Evolutionary conservation across 805 yeast species (phyloP), one percentile per base, ranked within the genome.

Genomic region (Kodamaea nitidulidarum): DNA sequence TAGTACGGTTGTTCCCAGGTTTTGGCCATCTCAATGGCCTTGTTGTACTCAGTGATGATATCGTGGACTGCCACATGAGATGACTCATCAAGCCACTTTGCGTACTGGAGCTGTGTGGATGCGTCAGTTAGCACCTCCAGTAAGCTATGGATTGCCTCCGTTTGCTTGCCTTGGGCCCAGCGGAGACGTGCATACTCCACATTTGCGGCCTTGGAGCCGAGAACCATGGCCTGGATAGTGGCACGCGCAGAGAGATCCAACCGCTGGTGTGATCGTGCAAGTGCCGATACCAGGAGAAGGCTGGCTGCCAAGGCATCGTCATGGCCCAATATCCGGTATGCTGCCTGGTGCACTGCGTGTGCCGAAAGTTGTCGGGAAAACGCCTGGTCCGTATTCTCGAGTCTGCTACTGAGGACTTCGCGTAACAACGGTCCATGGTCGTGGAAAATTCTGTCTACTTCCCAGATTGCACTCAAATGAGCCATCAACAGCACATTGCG

Each of bases 101-200:
- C 86, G 54, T 86, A 86, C 42, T 81, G 81, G 35, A 90, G 62
- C 38, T 85, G 84, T n/a, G 79, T 75, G 10, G 15, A 32, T 24
- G 49, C 46, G 6, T 54, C 55, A 4, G 49, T 43, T 1, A 62
- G 49, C 9, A 76, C 58, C 11, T 71, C 69, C 7, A 72, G 71
- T 26, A 86, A 63, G 6, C 78, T 67, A 37, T 83, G 80, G 32
- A 91, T 70, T 0, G 98, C 98, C 48, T 88, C 82, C 16, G 88
- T 75, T 43, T 78, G 86, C 46, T 88, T 95, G 1, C 95, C 96
- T 54, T 85, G 87, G 3, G 80, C 82, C 97, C 98, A 91, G 28
- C 88, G 60, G 7, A 93, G 69, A 41, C 84, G 80, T 0, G 96
- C 82, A 57, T 84, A 82, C 55, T 88, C 95, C 28, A 84, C 60